Evolutionary conservation across 495 filamentous ascomycete genomes (phyloP), one percentile per base, ranked within the genome.

Genomic region (Usnea hakonensis): DNA sequence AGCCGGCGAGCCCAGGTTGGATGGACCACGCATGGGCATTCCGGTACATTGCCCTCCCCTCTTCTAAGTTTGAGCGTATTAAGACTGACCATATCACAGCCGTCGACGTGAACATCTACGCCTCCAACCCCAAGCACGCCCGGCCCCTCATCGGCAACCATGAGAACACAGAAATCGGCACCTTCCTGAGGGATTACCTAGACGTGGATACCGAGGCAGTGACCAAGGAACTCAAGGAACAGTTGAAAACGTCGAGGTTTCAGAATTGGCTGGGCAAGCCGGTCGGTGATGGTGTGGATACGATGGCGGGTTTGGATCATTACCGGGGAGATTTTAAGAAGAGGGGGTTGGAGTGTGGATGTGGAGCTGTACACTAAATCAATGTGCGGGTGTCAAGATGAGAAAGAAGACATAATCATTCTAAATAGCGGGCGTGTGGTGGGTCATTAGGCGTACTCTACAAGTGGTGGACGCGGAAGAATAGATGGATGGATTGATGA

Each of bases 31-130:
- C 91, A 95, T 69, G 91, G 91, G 21, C 91, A 97, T 75, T 90
- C 87, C 19, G 48, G 48, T 52, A 2, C 3, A 17, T 44, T 30
- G n/a, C 14, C 28, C 60, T 37, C 13, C n/a, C 26, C 35, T 30
- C 35, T 4, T 28, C 23, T 14, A 19, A n/a, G 35, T 14, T 5
- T 13, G 33, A 33, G 16, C 30, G 6, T 7, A 11, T 9, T 40
- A 16, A 48, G n/a, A 54, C 35, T 50, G 26, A 50, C 4, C 26
- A 17, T 7, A 16, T 28, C 2, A n/a, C 28, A 23, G 65, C 64
- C 55, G 90, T 90, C 16, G 91, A 97, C 71, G 91, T 97, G 56
- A 95, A 97, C 71, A 88, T 95, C 66, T 97, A 95, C 71, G 85
- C 87, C 61, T 88, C 86, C 0, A 73, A 74, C 35, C 64, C 74